These are phyloP conservation scores for Fusarium dimerum DNA, from an alignment of 2,329 filamentous ascomycete genomes.

Conservation along the genomic window DNA sequence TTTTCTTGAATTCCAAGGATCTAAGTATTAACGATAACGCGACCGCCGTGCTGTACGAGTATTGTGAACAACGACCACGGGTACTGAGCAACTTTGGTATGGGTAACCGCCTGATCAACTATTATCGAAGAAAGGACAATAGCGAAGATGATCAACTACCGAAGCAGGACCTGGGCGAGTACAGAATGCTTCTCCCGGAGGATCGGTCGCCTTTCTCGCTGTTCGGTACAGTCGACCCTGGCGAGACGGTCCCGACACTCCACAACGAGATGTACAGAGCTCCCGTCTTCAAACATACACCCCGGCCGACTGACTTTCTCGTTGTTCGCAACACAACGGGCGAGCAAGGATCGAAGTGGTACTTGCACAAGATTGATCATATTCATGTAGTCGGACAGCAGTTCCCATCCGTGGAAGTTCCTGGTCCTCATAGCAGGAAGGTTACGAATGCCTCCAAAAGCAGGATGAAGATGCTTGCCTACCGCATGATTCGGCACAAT, in stretches of 20 bases:
- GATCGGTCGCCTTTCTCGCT: slow-evolving; percentile 95
- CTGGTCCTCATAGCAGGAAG: slow-evolving; percentile 89
- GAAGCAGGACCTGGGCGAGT: slow-evolving; percentile 85
- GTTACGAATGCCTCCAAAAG: slow-evolving; percentile 98
- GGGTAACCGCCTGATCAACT: slow-evolving; percentile 95
- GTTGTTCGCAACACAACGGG: slow-evolving; percentile 82
- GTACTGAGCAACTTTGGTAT: slow-evolving; percentile 97
- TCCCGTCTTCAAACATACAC: slow-evolving; percentile 84
- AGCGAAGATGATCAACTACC: slow-evolving; percentile 74
- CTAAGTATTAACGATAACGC: slow-evolving; percentile 89
- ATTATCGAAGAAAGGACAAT: slow-evolving; percentile 80
- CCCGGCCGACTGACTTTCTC: slow-evolving; percentile 81
- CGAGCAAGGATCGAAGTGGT: slow-evolving; percentile 75
- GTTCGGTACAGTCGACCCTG: slow-evolving; percentile 89
- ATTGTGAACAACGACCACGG: slow-evolving; percentile 89
- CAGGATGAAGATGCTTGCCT: slow-evolving; percentile 93
- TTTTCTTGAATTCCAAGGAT: slow-evolving; percentile 80
- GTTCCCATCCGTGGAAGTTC: slow-evolving; percentile 88
- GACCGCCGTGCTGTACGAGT: slow-evolving; percentile 84
- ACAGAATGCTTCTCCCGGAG: slow-evolving; percentile 82
- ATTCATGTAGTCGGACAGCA: slow-evolving; percentile 90
- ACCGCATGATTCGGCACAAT: slow-evolving; percentile 81
- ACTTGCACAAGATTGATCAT: slow-evolving; percentile 85
- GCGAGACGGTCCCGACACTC: slow-evolving; percentile 85
- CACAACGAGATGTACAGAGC: slow-evolving; percentile 96